Evolutionary conservation across 768 basidiomycete genomes (phyloP).

Genomic region (Russula brevipes): DNA sequence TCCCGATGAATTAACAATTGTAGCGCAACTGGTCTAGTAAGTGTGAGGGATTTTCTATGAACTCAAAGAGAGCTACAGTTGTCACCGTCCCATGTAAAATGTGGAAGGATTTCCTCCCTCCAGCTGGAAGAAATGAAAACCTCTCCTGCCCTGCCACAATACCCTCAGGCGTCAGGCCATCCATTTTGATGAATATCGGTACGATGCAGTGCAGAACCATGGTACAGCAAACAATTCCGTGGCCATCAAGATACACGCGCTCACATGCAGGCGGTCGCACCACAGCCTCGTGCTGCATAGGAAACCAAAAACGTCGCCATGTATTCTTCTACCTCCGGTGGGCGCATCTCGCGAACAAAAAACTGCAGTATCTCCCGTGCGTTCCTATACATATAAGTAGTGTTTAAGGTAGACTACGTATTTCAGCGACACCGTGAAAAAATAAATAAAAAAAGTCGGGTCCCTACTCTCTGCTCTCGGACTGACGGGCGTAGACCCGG

Average conservation of each 20-base stretch:
- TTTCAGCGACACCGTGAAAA: not conserved
- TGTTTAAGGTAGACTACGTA: not conserved
- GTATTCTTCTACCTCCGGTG: not conserved
- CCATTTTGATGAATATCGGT: no score
- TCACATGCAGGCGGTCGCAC: not conserved
- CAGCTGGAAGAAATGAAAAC: no score
- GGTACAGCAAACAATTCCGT: not conserved
- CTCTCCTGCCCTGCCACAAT: no score
- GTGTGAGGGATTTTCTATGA: no score
- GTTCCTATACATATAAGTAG: not conserved
- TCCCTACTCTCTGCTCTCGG: not conserved
- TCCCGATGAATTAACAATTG: no score
- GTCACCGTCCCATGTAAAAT: no score
- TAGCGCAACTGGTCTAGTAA: no score
- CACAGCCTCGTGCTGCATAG: not conserved
- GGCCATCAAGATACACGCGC: not conserved
- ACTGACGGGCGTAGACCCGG: not conserved
- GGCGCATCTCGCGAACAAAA: not conserved
- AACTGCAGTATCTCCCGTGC: not conserved
- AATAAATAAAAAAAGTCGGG: not conserved
- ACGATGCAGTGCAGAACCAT: no score
- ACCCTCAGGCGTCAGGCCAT: no score
- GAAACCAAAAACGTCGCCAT: no score
- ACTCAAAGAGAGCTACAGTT: no score
- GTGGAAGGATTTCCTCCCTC: no score